Evolutionary conservation across 495 filamentous ascomycete species (phyloP), one percentile per base, ranked within the genome.

Genomic region (Penicillium cataractarum): DNA sequence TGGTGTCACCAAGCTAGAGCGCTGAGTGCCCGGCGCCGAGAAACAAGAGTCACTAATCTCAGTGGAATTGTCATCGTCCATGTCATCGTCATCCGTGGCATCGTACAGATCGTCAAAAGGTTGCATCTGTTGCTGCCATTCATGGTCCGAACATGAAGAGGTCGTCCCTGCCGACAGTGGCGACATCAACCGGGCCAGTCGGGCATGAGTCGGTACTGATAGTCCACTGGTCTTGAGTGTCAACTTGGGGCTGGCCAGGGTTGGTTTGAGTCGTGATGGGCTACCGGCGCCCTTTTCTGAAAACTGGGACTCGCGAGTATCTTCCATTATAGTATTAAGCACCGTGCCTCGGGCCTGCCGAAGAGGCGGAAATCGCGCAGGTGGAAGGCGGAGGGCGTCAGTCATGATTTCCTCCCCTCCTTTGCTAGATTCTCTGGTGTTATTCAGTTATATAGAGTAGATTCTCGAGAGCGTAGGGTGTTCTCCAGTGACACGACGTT

Each of bases 311-410:
- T 79, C 76, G 39, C 74, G 68, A 8, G 59, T 83, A 71, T 93
- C 89, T 78, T 93, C 91, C 70, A 90, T 88, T 87, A 93, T 92
- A 63, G 90, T 89, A 91, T 93, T 92, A 90, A 93, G 89, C 64
- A 77, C 74, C 74, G 83, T 80, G 71, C 82, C 84, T 77, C 82
- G 86, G 82, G 74, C 90, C 90, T 84, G 92, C 90, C 80, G 86
- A 70, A 84, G 82, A 61, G 85, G 86, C 63, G 89, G 85, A 66
- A 63, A 78, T 76, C 76, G 74, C 31, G 67, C 83, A 64, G 79
- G 84, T 71, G 84, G 76, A 61, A 85, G 83, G 66, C 89, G 81
- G 68, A 84, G 68, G 71, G 82, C 74, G 83, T 84, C 70, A 71
- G 82, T 84, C 90, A 92, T 85, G 64, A 78, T 70, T 24, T 6